Evolutionary conservation across 1,284 basidiomycete species (phyloP).

Genomic region (Marasmius tenuissimus): DNA sequence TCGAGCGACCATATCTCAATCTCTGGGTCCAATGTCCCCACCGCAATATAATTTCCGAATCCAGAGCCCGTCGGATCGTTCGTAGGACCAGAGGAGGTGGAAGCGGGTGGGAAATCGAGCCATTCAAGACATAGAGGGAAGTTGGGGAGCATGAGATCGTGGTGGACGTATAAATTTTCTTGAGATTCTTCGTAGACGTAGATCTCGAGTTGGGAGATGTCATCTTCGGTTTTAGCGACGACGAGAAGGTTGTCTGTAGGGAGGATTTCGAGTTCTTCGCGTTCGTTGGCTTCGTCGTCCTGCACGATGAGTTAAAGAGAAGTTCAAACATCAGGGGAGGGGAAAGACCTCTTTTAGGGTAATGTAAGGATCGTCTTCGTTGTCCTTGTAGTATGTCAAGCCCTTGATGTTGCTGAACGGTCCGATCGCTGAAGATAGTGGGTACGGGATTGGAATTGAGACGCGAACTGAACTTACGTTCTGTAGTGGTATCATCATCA

Average conservation of each 20-base stretch:
- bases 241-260: constrained; percentile 93
- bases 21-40: constrained; percentile 96
- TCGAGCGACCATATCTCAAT: constrained; percentile 99
- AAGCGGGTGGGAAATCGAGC: constrained; percentile 89
- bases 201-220: constrained; percentile 93
- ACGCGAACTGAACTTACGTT: constrained; percentile 38
- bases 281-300: constrained; percentile 82
- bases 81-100: constrained; percentile 38
- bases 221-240: constrained; percentile 94
- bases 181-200: constrained; percentile 92
- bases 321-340: neutral
- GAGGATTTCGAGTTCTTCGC: constrained; percentile 87
- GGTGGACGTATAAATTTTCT: constrained; percentile 95
- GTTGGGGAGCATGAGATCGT: constrained; percentile 96
- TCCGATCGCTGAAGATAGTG: constrained; percentile 60
- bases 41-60: constrained; percentile 93
- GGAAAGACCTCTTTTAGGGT: constrained; percentile 85
- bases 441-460: constrained; percentile 1
- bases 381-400: constrained; percentile 87
- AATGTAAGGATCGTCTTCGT: constrained; percentile 96
- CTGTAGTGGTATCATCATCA: constrained; percentile 78
- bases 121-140: constrained; percentile 99
- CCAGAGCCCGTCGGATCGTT: constrained; percentile 32
- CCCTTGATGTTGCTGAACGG: constrained; percentile 98
- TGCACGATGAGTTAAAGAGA: constrained; percentile 23